These are phyloP conservation scores for Serendipita sp. DNA, from an alignment of 768 basidiomycete genomes.

Conservation along the genomic window DNA sequence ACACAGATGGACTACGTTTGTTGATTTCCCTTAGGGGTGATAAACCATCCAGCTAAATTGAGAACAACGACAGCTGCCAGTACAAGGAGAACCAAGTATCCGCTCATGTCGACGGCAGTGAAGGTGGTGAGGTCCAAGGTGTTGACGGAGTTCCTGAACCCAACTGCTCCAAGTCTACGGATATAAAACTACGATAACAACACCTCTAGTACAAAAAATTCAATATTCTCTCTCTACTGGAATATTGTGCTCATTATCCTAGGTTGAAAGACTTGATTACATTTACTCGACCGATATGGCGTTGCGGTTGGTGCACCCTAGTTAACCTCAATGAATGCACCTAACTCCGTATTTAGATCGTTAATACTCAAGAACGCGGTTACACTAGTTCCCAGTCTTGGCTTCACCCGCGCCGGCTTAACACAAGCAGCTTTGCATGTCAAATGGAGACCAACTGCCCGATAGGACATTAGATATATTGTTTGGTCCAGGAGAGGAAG, in stretches of 20 bases:
- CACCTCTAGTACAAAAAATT: too few species aligned
- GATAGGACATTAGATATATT: slow-evolving; percentile 55
- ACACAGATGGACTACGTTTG: slow-evolving; percentile 52
- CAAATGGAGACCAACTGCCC: slow-evolving; percentile 34
- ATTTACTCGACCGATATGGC: not conserved
- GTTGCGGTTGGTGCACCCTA: not conserved
- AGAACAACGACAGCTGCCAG: slow-evolving; percentile 48
- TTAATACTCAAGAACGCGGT: slow-evolving; percentile 29
- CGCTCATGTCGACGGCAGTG: slow-evolving; percentile 7
- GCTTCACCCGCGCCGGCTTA: slow-evolving; percentile 30
- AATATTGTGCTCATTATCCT: too few species aligned
- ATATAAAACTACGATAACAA: too few species aligned
- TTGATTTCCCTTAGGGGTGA: slow-evolving; percentile 71
- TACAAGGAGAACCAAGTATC: slow-evolving; percentile 51
- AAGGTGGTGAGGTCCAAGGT: not conserved
- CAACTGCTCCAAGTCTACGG: not conserved
- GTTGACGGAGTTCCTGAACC: not conserved
- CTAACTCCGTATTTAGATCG: not conserved
- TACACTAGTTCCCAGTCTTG: slow-evolving; percentile 43
- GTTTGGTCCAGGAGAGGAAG: slow-evolving; percentile 54
- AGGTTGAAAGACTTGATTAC: too few species aligned
- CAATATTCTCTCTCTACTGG: too few species aligned
- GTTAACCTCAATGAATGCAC: not conserved
- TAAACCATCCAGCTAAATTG: slow-evolving; percentile 47
- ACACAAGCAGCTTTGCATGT: not conserved